These are phyloP conservation scores for Chrysoporthe austroafricana DNA, from an alignment of 2,329 filamentous ascomycete species.

Conservation along the genomic window DNA sequence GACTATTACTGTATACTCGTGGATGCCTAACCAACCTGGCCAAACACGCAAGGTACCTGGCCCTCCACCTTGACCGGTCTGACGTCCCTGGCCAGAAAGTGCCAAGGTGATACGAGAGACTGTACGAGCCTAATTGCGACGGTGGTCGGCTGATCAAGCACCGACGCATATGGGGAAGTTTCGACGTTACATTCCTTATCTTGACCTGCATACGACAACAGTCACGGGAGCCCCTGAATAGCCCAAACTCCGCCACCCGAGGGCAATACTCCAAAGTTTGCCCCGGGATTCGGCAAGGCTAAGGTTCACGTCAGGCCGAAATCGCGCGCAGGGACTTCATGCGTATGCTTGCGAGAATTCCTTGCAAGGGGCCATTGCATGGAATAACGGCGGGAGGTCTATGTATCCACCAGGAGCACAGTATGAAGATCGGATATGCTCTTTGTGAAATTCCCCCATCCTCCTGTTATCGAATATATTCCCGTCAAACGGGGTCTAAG, in stretches of 20 bases:
- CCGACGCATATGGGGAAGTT: conserved; percentile 12
- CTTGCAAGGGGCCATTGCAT: conserved; percentile 1
- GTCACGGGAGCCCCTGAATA: conserved; percentile 21
- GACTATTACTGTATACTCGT: background rate
- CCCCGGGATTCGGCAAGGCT: background rate
- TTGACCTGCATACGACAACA: conserved; percentile 17
- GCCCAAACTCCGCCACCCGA: background rate
- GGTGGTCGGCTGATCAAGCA: background rate
- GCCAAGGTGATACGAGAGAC: background rate
- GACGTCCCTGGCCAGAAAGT: background rate
- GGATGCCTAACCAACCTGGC: background rate
- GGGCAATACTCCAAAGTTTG: background rate
- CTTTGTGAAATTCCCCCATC: background rate
- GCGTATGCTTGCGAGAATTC: background rate
- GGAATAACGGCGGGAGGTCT: no score
- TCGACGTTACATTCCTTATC: conserved; percentile 11
- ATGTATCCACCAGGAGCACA: background rate
- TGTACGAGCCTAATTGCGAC: background rate
- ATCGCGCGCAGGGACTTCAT: background rate
- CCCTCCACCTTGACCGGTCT: background rate
- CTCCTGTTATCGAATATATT: background rate
- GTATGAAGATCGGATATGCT: background rate
- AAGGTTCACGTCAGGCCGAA: background rate
- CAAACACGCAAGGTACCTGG: background rate
- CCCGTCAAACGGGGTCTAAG: background rate